Conservation (phyloP, 2,329 filamentous ascomycete genomes). For the Fusarium sp. region DNA sequence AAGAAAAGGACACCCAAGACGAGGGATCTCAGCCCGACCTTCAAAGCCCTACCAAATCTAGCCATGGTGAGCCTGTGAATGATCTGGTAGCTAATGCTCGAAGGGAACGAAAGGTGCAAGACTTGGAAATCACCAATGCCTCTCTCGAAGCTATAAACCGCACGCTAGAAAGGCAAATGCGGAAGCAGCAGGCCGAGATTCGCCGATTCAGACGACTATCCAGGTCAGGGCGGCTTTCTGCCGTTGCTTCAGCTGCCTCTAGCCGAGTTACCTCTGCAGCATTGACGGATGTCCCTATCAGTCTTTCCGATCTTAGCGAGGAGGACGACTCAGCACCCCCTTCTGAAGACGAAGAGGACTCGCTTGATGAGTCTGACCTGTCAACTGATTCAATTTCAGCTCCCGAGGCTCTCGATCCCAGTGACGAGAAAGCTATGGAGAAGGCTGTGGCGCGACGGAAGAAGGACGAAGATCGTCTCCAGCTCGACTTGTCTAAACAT, state of each 20-base stretch:
- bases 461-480: slow-evolving; percentile 84
- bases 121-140: slow-evolving; percentile 96
- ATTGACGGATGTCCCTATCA: slow-evolving; percentile 56
- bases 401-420: slow-evolving; percentile 53
- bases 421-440: slow-evolving; percentile 46
- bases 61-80: slow-evolving; percentile 68
- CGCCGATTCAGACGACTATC: slow-evolving; percentile 88
- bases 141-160: slow-evolving; percentile 95
- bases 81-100: slow-evolving; percentile 89
- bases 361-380: slow-evolving; percentile 63
- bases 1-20: slow-evolving; percentile 44
- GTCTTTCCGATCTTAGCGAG: slow-evolving; percentile 62
- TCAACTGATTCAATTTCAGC: slow-evolving; percentile 52
- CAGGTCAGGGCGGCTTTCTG: slow-evolving; percentile 76
- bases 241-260: slow-evolving; percentile 63
- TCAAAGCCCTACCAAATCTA: slow-evolving; percentile 69
- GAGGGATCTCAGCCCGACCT: slow-evolving; percentile 51
- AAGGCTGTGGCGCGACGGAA: slow-evolving; percentile 62
- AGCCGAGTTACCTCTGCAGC: slow-evolving; percentile 58
- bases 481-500: slow-evolving; percentile 87
- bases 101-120: slow-evolving; percentile 92
- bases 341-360: slow-evolving; percentile 58
- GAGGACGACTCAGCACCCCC: slow-evolving; percentile 50
- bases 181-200: slow-evolving; percentile 89
- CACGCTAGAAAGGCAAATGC: slow-evolving; percentile 88